Evolutionary conservation across 2,329 filamentous ascomycete species (phyloP), one percentile per base, ranked within the genome.

Genomic region (Cordyceps javanica): DNA sequence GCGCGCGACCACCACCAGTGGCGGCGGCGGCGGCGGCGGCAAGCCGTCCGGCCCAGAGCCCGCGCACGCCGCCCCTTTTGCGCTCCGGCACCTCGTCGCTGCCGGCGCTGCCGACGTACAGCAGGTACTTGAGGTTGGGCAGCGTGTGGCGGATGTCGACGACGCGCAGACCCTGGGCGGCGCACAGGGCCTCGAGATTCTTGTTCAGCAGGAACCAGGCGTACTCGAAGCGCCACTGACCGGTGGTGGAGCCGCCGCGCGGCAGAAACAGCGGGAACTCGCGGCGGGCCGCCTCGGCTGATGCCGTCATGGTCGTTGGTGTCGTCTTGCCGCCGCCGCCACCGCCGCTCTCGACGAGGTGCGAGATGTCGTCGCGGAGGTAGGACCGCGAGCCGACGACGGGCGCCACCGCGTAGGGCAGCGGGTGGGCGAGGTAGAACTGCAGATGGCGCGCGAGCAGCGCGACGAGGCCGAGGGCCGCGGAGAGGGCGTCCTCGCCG

Each of bases 201-300:
- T 97, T 97, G 75, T 97, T 97, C 14, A 99, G 80, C n/a, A 97
- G 76, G 66, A 97, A 99, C 68, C 96, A 94, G 11, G 81, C 94
- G 70, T 97, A 99, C 66, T 97, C 93, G 71, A 97, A 97, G 2
- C 93, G 86, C 75, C 93, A 97, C 46, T 91, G 85, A 0, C 91
- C 84, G 2, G 83, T 81, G 0, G 67, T 81, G n/a, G 75, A 89
- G 72, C 81, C 82, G 16, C 82, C 81, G 2, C 80, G 73, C 0
- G 79, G 79, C 0, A 84, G 68, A 71, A 92, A 92, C 0, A 99
- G 80, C 0, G 94, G 94, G 65, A 96, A 99, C 6, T 85, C 86
- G 55, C 86, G 79, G 46, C 86, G 81, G 57, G 82, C 73, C 7
- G 68, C 50, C 19, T 36, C 51, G 5, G 38, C 23, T 59, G 19